A percentile compares a stretch with the other conserved stretches of the same genome.
These are phyloP conservation scores for Rhodotorula taiwanensis DNA, from an alignment of 768 basidiomycete genomes.

Conservation along the genomic window DNA sequence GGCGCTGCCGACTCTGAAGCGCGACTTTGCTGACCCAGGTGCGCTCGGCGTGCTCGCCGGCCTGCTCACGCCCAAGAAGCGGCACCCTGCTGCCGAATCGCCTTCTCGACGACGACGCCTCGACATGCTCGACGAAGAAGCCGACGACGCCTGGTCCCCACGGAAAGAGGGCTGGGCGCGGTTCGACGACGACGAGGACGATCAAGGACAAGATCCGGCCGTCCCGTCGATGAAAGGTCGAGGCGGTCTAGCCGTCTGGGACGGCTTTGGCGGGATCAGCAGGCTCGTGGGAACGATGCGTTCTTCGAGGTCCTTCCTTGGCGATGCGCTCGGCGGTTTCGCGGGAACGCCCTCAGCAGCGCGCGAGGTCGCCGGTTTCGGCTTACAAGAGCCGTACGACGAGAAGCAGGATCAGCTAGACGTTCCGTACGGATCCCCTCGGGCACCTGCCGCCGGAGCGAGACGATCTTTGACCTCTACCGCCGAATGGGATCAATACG, in stretches of 20 bases:
- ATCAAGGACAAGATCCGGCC: background rate
- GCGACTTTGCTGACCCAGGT: background rate
- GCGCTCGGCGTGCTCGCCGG: background rate
- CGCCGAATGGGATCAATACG: conserved; percentile 26
- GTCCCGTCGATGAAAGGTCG: background rate
- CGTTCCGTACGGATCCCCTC: too few relatives aligned
- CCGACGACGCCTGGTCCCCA: background rate
- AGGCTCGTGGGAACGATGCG: background rate
- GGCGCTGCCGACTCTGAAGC: background rate
- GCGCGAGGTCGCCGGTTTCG: too few relatives aligned
- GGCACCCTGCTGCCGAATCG: background rate
- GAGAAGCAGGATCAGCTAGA: too few relatives aligned
- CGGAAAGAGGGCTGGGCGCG: conserved; percentile 9
- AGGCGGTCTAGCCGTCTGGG: conserved; percentile 25
- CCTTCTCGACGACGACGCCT: conserved; percentile 8
- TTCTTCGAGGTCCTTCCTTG: conserved; percentile 15
- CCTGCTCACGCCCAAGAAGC: background rate
- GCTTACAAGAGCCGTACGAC: too few relatives aligned
- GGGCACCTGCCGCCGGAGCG: too few relatives aligned
- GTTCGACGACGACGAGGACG: conserved; percentile 18
- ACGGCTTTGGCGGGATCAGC: conserved; percentile 5
- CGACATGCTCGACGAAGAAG: conserved; percentile 35
- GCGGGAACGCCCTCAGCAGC: background rate
- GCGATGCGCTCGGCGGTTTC: conserved; percentile 29
- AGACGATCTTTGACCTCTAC: conserved; percentile 29